Percentiles rank a stretch among this genome's conserved stretches.
These are phyloP conservation scores for Gomphus bonarii DNA, from an alignment of 1,284 basidiomycete species.

Conservation along the genomic window DNA sequence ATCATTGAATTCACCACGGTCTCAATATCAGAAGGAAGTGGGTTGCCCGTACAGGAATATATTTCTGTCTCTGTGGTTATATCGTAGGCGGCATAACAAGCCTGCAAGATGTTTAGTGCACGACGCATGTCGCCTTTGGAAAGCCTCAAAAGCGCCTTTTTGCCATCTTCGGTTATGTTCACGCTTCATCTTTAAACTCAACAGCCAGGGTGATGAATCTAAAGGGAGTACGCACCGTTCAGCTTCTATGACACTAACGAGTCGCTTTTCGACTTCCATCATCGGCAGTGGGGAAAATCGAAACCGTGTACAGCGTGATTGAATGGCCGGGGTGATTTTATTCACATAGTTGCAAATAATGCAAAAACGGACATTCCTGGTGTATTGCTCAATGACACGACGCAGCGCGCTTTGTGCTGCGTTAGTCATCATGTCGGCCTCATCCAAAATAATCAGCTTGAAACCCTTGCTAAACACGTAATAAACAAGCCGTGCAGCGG, in stretches of 20 bases:
- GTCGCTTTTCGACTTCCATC: conserved; percentile 73
- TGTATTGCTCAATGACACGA: conserved; percentile 97
- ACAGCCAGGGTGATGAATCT: background rate
- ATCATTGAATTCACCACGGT: conserved; percentile 94
- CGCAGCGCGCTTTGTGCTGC: conserved; percentile 94
- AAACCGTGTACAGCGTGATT: conserved; percentile 97
- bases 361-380: conserved; percentile 97
- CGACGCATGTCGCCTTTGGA: conserved; percentile 97
- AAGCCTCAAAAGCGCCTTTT: conserved; percentile 82
- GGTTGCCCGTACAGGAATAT: conserved; percentile 95
- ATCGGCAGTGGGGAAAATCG: conserved; percentile 93
- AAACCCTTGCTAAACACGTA: conserved; percentile 69
- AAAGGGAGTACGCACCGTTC: conserved; percentile 56
- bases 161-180: conserved; percentile 79
- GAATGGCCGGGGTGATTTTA: conserved; percentile 97
- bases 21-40: conserved; percentile 91
- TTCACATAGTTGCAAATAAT: conserved; percentile 99
- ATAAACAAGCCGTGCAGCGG: background rate
- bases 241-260: conserved; percentile 72
- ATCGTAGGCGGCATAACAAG: conserved; percentile 95
- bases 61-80: conserved; percentile 82
- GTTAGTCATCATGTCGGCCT: conserved; percentile 99
- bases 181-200: conserved; percentile 42
- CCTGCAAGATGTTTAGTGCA: conserved; percentile 93
- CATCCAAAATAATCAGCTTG: conserved; percentile 97